Evolutionary conservation across 1,284 basidiomycete species (phyloP).

Genomic region (Boletus smithii): DNA sequence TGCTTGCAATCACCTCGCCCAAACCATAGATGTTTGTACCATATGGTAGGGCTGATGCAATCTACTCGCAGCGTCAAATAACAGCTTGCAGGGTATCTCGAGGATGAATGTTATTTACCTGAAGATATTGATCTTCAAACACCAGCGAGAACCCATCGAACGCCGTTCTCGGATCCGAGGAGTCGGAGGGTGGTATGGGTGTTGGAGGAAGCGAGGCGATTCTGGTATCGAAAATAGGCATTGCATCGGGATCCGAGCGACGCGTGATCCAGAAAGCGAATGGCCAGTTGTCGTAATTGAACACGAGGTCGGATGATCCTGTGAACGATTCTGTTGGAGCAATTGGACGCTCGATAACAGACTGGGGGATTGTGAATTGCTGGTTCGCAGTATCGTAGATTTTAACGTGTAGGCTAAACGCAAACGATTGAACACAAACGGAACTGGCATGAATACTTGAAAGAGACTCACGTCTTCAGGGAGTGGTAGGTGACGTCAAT

Average conservation of each 20-base stretch:
- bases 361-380: constrained; percentile 69
- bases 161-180: constrained; percentile 47
- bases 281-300: constrained; percentile 63
- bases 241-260: constrained; percentile 51
- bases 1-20: constrained; percentile 68
- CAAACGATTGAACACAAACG: neutral
- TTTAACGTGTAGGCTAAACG: constrained; percentile 66
- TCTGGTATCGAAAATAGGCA: constrained; percentile 74
- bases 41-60: constrained; percentile 60
- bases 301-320: constrained; percentile 53
- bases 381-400: constrained; percentile 63
- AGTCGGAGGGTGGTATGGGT: constrained; percentile 49
- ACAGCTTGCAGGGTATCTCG: neutral
- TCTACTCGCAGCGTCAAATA: constrained; percentile 33
- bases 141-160: constrained; percentile 62
- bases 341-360: constrained; percentile 50
- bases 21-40: constrained; percentile 76
- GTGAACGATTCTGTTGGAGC: constrained; percentile 36
- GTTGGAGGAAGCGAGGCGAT: constrained; percentile 50
- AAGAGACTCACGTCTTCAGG: constrained; percentile 41
- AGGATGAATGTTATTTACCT: constrained; percentile 33
- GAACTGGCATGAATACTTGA: neutral
- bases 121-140: constrained; percentile 74
- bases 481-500: constrained; percentile 67
- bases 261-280: constrained; percentile 81